These are phyloP conservation scores for Kodamaea fungicola DNA, from an alignment of 1,139 yeast species.

Conservation along the genomic window DNA sequence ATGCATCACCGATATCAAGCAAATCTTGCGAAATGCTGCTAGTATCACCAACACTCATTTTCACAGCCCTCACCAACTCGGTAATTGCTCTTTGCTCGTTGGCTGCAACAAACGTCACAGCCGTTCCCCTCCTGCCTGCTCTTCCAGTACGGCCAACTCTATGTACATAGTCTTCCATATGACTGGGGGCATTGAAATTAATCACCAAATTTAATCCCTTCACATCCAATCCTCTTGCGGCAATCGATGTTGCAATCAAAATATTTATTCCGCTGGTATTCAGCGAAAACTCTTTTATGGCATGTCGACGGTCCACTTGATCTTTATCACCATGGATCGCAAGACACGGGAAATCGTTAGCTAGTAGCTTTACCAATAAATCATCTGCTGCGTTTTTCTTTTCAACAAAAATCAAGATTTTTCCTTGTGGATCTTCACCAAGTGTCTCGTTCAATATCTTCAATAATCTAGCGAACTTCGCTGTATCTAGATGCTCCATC, in stretches of 20 bases:
- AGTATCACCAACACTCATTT: constrained; percentile 42
- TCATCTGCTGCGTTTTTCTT: constrained; percentile 80
- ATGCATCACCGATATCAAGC: constrained; percentile 50
- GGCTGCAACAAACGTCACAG: constrained; percentile 67
- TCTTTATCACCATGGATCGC: constrained; percentile 94
- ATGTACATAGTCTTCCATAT: constrained; percentile 94
- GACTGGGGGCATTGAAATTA: constrained; percentile 86
- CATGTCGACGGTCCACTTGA: constrained; percentile 76
- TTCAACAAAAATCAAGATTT: constrained; percentile 80
- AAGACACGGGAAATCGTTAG: constrained; percentile 55
- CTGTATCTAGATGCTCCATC: constrained; percentile 19
- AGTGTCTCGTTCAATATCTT: constrained; percentile 48
- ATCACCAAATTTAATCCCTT: constrained; percentile 76
- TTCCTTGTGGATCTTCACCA: constrained; percentile 35
- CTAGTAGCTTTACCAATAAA: constrained; percentile 54
- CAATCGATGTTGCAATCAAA: constrained; percentile 86
- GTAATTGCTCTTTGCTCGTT: constrained; percentile 67
- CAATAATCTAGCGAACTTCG: constrained; percentile 46
- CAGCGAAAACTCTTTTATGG: constrained; percentile 66
- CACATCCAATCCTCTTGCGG: constrained; percentile 94
- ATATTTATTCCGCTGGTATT: constrained; percentile 53
- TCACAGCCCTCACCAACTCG: constrained; percentile 71
- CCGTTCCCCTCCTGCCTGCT: constrained; percentile 77
- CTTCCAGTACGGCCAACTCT: constrained; percentile 96
- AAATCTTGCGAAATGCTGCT: constrained; percentile 47